phyloP scores from a whole-genome alignment of 768 basidiomycete species.

The Phylloporus rhodoxanthus region DNA sequence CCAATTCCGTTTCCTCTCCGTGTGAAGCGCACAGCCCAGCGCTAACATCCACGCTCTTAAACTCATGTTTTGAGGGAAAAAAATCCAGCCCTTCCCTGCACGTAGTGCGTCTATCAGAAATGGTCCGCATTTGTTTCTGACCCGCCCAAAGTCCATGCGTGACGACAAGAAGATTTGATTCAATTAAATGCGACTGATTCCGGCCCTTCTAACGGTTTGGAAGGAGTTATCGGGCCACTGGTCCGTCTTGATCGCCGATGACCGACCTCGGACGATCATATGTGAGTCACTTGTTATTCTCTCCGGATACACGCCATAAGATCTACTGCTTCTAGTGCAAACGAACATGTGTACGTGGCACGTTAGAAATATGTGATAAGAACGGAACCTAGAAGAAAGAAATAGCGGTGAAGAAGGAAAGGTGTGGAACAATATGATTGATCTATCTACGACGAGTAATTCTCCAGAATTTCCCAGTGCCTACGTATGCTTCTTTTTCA shows the following conservation, averaged over 20 bases:
- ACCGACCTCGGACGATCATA: neutral
- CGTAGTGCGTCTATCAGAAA: neutral
- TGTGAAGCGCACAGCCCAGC: neutral
- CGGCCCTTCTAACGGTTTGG: too few relatives aligned
- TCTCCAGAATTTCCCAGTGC: neutral
- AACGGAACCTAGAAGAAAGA: too few relatives aligned
- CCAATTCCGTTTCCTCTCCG: neutral
- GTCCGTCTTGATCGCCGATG: neutral
- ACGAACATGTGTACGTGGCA: neutral
- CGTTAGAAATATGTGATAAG: neutral
- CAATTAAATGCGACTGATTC: too few relatives aligned
- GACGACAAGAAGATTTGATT: too few relatives aligned
- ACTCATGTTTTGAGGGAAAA: neutral
- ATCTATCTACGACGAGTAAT: neutral
- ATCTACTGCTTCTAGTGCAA: too few relatives aligned
- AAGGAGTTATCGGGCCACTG: too few relatives aligned
- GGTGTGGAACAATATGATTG: too few relatives aligned
- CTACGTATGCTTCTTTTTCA: conserved; percentile 6
- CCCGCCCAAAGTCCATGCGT: neutral
- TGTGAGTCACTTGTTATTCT: neutral
- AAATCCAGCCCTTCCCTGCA: neutral
- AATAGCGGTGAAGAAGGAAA: too few relatives aligned
- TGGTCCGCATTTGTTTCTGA: neutral
- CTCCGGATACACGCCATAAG: neutral
- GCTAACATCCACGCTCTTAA: neutral